Evolutionary conservation across 352 stramenopile genomes (phyloP).

Genomic region (Globisporangium splendens): DNA sequence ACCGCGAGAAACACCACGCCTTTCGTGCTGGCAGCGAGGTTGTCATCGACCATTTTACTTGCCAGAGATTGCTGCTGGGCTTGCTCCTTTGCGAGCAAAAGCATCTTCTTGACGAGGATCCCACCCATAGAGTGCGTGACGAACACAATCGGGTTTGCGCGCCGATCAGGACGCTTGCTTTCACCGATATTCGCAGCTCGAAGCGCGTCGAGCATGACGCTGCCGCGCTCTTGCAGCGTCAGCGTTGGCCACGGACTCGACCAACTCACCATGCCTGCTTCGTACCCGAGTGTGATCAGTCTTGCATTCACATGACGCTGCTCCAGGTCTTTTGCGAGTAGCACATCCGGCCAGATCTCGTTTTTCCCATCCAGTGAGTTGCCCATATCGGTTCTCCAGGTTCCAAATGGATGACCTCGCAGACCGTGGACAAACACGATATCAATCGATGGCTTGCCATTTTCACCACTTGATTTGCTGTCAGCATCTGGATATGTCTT

Average conservation of each 20-base stretch:
- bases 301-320: constrained; percentile 37
- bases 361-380: constrained; percentile 49
- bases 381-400: constrained; percentile 78
- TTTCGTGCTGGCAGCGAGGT: constrained; percentile 38
- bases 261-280: constrained; percentile 82
- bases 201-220: constrained; percentile 69
- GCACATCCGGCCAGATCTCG: constrained; percentile 72
- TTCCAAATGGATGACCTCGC: constrained; percentile 75
- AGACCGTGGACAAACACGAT: constrained; percentile 85
- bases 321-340: constrained; percentile 61
- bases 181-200: constrained; percentile 64
- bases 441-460: constrained; percentile 33
- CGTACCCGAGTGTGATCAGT: constrained; percentile 76
- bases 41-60: constrained; percentile 3
- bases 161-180: constrained; percentile 5
- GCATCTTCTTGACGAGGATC: constrained; percentile 84
- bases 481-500: background rate
- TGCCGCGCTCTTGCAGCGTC: constrained; percentile 64
- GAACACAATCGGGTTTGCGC: constrained; percentile 64
- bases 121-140: constrained; percentile 88
- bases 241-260: constrained; percentile 83
- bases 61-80: constrained; percentile 10
- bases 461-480: background rate
- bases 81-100: constrained; percentile 41
- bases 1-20: constrained; percentile 80